Conservation (phyloP, 129 eudicot species). For the Chrysanthemum seticuspe region DNA sequence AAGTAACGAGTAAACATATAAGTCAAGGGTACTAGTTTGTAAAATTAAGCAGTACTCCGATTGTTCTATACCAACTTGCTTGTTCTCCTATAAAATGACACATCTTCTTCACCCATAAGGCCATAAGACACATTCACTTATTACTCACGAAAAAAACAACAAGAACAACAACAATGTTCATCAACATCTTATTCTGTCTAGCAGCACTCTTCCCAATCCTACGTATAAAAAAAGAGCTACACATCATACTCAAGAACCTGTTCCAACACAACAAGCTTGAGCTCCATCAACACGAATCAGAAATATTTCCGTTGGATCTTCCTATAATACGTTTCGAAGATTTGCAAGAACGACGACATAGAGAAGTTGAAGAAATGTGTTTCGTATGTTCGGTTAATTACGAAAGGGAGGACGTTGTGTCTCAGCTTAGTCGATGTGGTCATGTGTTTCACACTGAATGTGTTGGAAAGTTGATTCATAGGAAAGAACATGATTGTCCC, state of each 20-base stretch:
- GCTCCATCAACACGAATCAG: neutral
- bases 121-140: too few relatives aligned
- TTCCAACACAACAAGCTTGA: neutral
- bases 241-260: neutral
- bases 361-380: conserved; percentile 17
- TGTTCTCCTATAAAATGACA: too few relatives aligned
- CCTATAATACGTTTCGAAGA: conserved; percentile 21
- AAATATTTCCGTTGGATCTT: conserved; percentile 10
- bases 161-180: neutral
- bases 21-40: too few relatives aligned
- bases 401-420: conserved; percentile 20
- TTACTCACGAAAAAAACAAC: neutral
- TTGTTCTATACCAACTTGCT: too few relatives aligned
- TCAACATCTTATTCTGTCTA: neutral
- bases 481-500: neutral
- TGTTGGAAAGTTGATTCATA: neutral
- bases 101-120: too few relatives aligned
- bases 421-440: conserved; percentile 23
- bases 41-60: too few relatives aligned
- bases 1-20: too few relatives aligned
- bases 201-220: neutral
- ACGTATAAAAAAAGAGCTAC: neutral
- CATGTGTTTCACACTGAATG: conserved; percentile 26
- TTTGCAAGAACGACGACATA: conserved; percentile 15
- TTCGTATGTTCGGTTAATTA: conserved; percentile 9